Base-by-base conservation (phyloP, 108 stramenopile genomes). In the Schizochytrium sp. region DNA sequence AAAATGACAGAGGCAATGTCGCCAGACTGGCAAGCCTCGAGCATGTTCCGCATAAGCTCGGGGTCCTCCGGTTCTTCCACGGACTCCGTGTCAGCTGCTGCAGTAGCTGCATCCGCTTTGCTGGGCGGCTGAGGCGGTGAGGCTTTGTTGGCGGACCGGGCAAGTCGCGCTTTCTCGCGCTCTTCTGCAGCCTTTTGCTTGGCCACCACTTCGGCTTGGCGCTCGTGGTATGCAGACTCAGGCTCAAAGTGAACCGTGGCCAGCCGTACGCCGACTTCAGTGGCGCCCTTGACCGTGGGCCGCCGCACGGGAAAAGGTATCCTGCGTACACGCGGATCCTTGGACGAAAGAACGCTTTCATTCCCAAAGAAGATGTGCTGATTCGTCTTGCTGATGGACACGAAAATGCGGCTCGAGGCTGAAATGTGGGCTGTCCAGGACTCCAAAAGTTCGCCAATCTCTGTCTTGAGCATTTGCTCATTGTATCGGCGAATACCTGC, bases 381-480 rank as follows among this genome's bases (percentile, higher is more conserved):
- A 23, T 83, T 83, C 12, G 76, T 83, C 51, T 83, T 83, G 76
- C 43, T 45, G 48, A 83, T 53, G n/a, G 76, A 83, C 6, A 83
- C n/a, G 23, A 83, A 83, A 8, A 83, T 45, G 4, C 76, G 76
- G 48, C 76, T 83, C 16, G 23, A 55, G 76, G 76, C 51, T 23
- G 12, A 14, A 53, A 83, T 83, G 76, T 83, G 76, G 43, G 6
- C 16, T 43, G 76, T 23, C 76, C 76, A 83, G 19, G n/a, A 25
- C 48, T 53, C 19, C 18, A 83, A 34, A 6, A 83, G 76, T 53
- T 47, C 76, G 45, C 76, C 76, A 53, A 83, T 83, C 28, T 83
- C 76, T 1, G 45, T 53, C 76, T 83, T 83, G 48, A 83, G 76
- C 76, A 83, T 83, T 53, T 53, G 45, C 76, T 83, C 76, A 53